Base-by-base conservation (phyloP, 805 yeast genomes). In the Jamesozyma hellenica region DNA sequence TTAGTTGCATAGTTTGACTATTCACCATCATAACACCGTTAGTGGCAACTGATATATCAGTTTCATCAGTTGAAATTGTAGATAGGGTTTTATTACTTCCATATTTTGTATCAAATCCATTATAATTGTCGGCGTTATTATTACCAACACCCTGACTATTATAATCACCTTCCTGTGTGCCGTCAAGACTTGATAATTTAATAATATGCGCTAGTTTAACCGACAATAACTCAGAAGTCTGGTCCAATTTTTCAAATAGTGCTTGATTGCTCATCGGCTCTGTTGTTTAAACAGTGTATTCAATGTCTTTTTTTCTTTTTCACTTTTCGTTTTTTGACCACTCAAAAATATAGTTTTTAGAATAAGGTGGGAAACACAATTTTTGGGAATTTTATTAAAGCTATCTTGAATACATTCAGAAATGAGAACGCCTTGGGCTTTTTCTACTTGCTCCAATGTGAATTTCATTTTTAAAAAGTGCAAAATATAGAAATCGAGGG, bases 251-350 rank as follows among this genome's bases (percentile, higher is more conserved):
- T 32, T 57, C 63, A 29, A 44, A 45, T 25, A 56, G 47, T 14
- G 53, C 58, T 41, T 55, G 58, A 28, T 51, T 55, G 36, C 59
- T 58, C 62, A 57, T 58, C n/a, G n/a, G n/a, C n/a, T n/a, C n/a
- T n/a, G n/a, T n/a, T n/a, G n/a, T n/a, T n/a, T n/a, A n/a, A n/a
- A n/a, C n/a, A n/a, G n/a, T n/a, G n/a, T n/a, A n/a, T 14, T 25
- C 27, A 9, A 25, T 25, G 27, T 25, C n/a, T n/a, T n/a, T n/a
- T n/a, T n/a, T n/a, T n/a, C n/a, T n/a, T n/a, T 25, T 25, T 25
- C 27, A 9, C 11, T 11, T 25, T 25, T 9, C 11, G 27, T 25
- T 25, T 25, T 25, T n/a, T n/a, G n/a, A n/a, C n/a, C n/a, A n/a
- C n/a, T n/a, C n/a, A n/a, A n/a, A n/a, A n/a, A n/a, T n/a, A n/a